A percentile compares a stretch with the other conserved stretches of the same genome.
phyloP scores from a whole-genome alignment of 495 filamentous ascomycete species.

The Penicillium pancosmium region DNA sequence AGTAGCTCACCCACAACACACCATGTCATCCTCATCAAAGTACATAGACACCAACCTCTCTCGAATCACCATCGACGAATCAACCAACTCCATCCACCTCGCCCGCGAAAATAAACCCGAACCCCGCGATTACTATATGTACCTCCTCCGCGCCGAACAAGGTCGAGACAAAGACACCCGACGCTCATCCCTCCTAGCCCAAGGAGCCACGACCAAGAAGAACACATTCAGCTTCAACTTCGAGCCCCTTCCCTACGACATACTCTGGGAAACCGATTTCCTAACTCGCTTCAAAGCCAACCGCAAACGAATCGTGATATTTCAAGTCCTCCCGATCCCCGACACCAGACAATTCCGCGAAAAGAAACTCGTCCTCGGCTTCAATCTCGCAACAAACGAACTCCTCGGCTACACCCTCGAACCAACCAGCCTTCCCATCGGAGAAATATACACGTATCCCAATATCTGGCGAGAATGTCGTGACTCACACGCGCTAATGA shows the following conservation, averaged over 20 bases:
- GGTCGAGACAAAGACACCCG: conserved; percentile 1
- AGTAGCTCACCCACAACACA: neutral
- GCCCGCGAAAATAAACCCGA: neutral
- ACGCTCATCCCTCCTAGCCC: neutral
- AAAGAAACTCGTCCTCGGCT: conserved; percentile 35
- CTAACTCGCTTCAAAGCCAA: neutral
- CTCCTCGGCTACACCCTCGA: conserved; percentile 37
- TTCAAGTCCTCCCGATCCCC: neutral
- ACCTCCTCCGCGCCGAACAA: conserved; percentile 2
- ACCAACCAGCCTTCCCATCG: conserved; percentile 24
- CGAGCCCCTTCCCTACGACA: neutral
- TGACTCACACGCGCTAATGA: neutral
- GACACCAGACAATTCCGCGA: neutral
- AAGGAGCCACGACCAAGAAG: too few relatives aligned
- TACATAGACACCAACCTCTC: neutral
- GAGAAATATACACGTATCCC: conserved; percentile 22
- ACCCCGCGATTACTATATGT: conserved; percentile 1
- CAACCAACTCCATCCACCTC: neutral
- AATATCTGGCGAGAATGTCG: conserved; percentile 32
- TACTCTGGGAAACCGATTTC: neutral
- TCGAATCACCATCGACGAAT: neutral
- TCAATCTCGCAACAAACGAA: conserved; percentile 25
- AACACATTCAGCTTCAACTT: neutral
- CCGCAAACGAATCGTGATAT: neutral
- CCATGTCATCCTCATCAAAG: neutral